Conservation (phyloP, 2,329 filamentous ascomycete species). For the Cytospora chrysosperma region DNA sequence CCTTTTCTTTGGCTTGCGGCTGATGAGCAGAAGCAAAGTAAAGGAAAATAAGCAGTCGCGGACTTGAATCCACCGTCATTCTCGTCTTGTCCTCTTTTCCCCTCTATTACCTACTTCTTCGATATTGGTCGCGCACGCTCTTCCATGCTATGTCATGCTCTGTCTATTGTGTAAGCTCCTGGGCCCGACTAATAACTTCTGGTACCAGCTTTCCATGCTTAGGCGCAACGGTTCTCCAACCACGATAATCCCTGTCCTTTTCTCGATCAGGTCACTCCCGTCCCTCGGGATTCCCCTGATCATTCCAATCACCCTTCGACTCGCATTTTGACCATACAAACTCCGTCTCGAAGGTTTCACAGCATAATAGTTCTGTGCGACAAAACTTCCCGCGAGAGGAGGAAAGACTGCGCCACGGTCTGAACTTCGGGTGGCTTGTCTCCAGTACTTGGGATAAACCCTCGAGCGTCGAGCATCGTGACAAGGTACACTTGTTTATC, state of each 20-base stretch:
- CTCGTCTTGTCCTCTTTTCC: not conserved
- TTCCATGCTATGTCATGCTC: not conserved
- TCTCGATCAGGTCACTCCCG: conserved; percentile 7
- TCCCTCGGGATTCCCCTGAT: conserved; percentile 9
- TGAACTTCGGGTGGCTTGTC: conserved; percentile 5
- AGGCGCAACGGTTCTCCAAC: conserved; percentile 20
- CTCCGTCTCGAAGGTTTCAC: conserved; percentile 1
- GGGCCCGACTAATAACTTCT: not conserved
- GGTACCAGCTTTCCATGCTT: conserved; percentile 14
- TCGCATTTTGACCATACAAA: conserved; percentile 15
- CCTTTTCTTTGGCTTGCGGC: not conserved
- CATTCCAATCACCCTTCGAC: conserved; percentile 4
- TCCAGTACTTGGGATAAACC: not conserved
- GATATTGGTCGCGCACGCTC: conserved; percentile 1
- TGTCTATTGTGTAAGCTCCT: too few species aligned
- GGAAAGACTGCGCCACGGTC: conserved; percentile 10
- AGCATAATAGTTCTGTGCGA: conserved; percentile 6
- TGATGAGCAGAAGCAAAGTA: not conserved
- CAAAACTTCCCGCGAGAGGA: not conserved
- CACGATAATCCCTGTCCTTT: conserved; percentile 24
- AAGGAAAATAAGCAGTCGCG: not conserved
- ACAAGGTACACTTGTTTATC: not conserved
- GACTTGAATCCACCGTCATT: not conserved
- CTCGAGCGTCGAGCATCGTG: not conserved
- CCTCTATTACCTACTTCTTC: not conserved